phyloP scores from a whole-genome alignment of 352 stramenopile genomes.

The Phytophthora uliginosa region DNA sequence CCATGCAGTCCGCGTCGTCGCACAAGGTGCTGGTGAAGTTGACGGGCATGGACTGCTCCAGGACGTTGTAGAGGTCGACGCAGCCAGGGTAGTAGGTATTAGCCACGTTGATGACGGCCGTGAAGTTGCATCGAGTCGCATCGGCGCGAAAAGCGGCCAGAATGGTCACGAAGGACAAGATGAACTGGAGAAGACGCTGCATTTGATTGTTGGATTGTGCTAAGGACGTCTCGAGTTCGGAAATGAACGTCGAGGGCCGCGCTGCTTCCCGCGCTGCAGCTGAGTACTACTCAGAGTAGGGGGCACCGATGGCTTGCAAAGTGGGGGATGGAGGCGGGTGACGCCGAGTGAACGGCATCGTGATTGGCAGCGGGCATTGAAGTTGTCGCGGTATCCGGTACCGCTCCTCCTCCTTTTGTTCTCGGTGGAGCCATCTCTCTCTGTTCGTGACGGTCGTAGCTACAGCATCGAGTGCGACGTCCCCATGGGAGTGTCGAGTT shows the following conservation, averaged over 20 bases:
- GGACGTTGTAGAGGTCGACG: constrained; percentile 37
- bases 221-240: constrained; percentile 1
- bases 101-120: constrained; percentile 36
- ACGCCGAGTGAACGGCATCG: neutral
- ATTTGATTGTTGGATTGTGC: neutral
- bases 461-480: neutral
- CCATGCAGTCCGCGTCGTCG: constrained; percentile 27
- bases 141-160: constrained; percentile 4
- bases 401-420: constrained; percentile 26
- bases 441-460: constrained; percentile 6
- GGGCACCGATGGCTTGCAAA: constrained; percentile 5
- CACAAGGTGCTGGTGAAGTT: constrained; percentile 35
- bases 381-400: neutral
- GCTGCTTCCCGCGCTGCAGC: constrained; percentile 2
- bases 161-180: constrained; percentile 17
- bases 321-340: constrained; percentile 6
- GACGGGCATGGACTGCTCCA: constrained; percentile 36
- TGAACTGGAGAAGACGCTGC: constrained; percentile 24
- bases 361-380: constrained; percentile 5
- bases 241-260: constrained; percentile 7
- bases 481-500: no score
- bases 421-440: constrained; percentile 16
- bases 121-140: constrained; percentile 26
- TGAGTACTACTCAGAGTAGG: no score
- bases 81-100: constrained; percentile 32